These are phyloP conservation scores for Rhizopogon vinicolor DNA, from an alignment of 768 basidiomycete species.

Conservation along the genomic window DNA sequence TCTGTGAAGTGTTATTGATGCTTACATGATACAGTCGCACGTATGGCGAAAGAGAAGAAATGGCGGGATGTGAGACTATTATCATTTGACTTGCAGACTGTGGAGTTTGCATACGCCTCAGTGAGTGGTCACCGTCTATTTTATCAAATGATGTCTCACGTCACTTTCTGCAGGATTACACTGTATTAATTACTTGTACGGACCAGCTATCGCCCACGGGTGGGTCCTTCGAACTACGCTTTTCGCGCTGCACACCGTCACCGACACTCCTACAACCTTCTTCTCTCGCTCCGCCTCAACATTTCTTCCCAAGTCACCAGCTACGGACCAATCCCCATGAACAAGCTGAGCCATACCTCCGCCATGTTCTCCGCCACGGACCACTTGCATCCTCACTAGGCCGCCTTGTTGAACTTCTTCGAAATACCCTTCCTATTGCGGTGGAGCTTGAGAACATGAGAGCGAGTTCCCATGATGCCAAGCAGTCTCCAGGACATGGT, in stretches of 20 bases:
- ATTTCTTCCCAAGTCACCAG: constrained; percentile 25
- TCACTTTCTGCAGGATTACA: constrained; percentile 50
- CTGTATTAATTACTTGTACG: constrained; percentile 73
- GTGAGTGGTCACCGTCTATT: constrained; percentile 28
- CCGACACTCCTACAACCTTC: constrained; percentile 7
- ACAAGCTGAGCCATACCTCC: constrained; percentile 72
- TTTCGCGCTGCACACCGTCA: constrained; percentile 43
- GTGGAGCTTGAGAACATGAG: constrained; percentile 55
- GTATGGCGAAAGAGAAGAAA: constrained; percentile 68
- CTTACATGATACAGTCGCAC: constrained; percentile 51
- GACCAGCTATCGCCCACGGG: constrained; percentile 68
- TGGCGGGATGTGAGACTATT: constrained; percentile 79
- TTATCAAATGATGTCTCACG: not conserved
- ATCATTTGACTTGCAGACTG: constrained; percentile 88
- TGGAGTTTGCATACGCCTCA: constrained; percentile 79
- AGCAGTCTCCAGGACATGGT: not conserved
- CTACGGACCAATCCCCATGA: constrained; percentile 65
- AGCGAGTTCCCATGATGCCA: constrained; percentile 32
- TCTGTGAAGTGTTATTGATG: not conserved
- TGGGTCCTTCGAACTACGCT: constrained; percentile 70
- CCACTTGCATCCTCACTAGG: constrained; percentile 61
- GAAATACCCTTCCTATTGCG: constrained; percentile 76
- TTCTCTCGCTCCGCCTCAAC: constrained; percentile 20
- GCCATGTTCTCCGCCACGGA: constrained; percentile 66
- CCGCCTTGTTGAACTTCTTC: constrained; percentile 60